Evolutionary conservation across 192 early-diverging fungal genomes (phyloP), one percentile per base, ranked within the genome.

Genomic region (Backusella circina): DNA sequence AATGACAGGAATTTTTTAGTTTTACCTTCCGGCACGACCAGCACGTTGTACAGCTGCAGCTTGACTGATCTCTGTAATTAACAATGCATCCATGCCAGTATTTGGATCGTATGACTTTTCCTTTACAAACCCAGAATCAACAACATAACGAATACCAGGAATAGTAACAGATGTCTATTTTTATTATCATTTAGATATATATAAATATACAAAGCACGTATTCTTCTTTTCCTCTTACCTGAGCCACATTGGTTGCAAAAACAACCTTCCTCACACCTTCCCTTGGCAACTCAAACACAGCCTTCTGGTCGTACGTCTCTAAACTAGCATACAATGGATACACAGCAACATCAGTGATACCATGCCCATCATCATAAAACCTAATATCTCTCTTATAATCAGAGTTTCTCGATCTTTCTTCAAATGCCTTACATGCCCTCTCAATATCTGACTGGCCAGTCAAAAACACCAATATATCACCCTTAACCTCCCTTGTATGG

Each of bases 361-460:
- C 77, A 21, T 80, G 37, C 1, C 71, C 80, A n/a, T 71, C 71
- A 61, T 82, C 77, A 18, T 80, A 78, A 51, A 90, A 82, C 47
- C 75, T 77, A 5, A 93, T 81, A 6, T 85, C 86, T 5, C 57
- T 67, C 30, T 61, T 32, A 71, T 92, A 87, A 54, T 89, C 76
- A 6, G 88, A 47, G n/a, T 79, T 73, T 16, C 72, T 80, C 5
- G 81, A 75, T 21, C 82, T 83, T 64, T 88, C 86, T 28, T 77
- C 74, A 15, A 94, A 80, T 66, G 87, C 81, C 70, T 85, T 84
- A 66, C 86, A 89, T 5, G 96, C 90, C 18, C 90, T 86, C 70
- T 99, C 98, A 77, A 99, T 96, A 77, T 99, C 98, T 70, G 95
- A 89, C 77, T 97, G 96, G 18, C 98, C 98, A 0, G 97, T 97